Evolutionary conservation across 805 yeast species (phyloP), one percentile per base, ranked within the genome.

Genomic region (Candida michaelii): DNA sequence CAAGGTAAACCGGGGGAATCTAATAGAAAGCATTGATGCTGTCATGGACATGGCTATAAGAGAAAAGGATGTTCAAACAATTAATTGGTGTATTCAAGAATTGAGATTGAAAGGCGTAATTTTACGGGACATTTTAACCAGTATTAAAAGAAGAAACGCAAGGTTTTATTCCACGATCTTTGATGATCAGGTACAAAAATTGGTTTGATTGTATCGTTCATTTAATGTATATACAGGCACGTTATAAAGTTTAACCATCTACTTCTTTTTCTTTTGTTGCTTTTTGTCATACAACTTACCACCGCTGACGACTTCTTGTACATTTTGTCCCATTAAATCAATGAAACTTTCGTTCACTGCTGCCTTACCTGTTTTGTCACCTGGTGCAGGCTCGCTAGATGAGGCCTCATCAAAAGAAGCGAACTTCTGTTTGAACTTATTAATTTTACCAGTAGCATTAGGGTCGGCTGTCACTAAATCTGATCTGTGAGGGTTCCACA

Each of bases 401-500:
- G 46, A 25, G 6, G 35, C 42, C 23, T 41, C 48, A 11, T 59
- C 69, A 30, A 70, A 65, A 13, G 56, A 55, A 2, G 83, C 65
- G 58, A 76, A 86, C 60, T 76, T 84, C 61, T 79, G 77, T 61
- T 79, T 84, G 73, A 85, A 86, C 62, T 77, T 83, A 62, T 77
- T 81, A 56, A 90, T 68, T 62, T 82, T 83, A 54, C 95, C 96
- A 40, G 87, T 83, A 11, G 93, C 86, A 60, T 80, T 86, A n/a
- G 86, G 83, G 63, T 87, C 95, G 27, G 79, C 74, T 34, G 82
- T 76, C 39, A 77, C 77, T 54, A 87, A 70, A 62, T 89, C 93
- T 16, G 85, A 79, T 65, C 90, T 80, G 48, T 85, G 78, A 40
- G 89, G 88, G 65, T 93, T 93, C 97, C 97, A 93, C 42, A 86